Base-by-base conservation (phyloP, 2,329 filamentous ascomycete genomes). In the Clarireedia hainanense region DNA sequence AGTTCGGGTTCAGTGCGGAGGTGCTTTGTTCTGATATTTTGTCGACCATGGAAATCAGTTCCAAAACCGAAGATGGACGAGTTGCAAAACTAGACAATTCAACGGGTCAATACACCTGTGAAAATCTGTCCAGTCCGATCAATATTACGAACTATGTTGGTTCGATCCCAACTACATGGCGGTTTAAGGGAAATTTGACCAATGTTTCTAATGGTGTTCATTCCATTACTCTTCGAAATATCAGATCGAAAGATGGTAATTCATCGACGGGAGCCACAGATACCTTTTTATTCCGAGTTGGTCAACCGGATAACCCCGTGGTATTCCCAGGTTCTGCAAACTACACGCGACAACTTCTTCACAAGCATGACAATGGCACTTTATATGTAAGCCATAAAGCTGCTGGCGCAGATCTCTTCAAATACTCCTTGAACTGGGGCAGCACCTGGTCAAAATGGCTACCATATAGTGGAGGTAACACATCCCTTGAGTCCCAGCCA, bases 141-240 rank as follows among this genome's bases (percentile, higher is more conserved):
- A 58, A 67, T n/a, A 58, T 65, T 52, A 57, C 73, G 24, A 63
- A 69, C 40, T 75, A 74, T 64, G 73, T 76, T 37, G 82, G 80
- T 1, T 74, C 77, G 15, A 73, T 83, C 43, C 76, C 78, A 2
- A 78, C 75, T 1, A 68, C 70, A 4, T 86, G 80, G 79, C 70
- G 69, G 15, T 80, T 78, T 69, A 74, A 70, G 2, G 77, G 76
- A 14, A 78, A 72, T 6, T 65, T 86, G 26, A 72, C 70, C 7
- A 76, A 79, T 47, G 80, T 85, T 1, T 76, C 78, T 7, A 78
- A 86, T 58, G 83, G 83, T 30, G 72, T 86, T 20, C 80, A 86
- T 64, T 72, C 74, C 34, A 64, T 86, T 52, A 81, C 77, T 0
- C 69, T 86, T 47, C 75, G 73, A 50, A 84, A 84, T 60, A 74